A percentile compares a stretch with the other conserved stretches of the same genome.
Evolutionary conservation across 2,329 filamentous ascomycete genomes (phyloP).

Genomic region (Chaetomiaceae sp.): DNA sequence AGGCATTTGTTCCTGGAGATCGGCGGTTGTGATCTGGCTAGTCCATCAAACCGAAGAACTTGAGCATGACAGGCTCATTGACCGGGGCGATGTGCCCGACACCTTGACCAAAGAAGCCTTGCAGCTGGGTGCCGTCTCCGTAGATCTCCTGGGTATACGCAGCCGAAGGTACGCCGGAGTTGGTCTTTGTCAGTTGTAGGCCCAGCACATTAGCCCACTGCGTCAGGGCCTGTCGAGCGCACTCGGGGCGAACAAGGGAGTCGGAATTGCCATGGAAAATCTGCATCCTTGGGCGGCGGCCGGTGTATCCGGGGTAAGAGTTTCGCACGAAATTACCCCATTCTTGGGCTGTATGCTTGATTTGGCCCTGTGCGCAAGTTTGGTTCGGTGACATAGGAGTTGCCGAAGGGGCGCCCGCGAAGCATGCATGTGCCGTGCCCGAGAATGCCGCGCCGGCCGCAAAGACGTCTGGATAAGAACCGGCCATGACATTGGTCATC

Average conservation of each 20-base stretch:
- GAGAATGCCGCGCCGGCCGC: conserved; percentile 31
- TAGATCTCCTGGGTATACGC: conserved; percentile 32
- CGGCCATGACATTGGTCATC: conserved; percentile 36
- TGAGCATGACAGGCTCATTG: conserved; percentile 28
- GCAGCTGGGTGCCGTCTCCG: conserved; percentile 32
- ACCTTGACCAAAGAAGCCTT: conserved; percentile 31
- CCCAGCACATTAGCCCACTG: conserved; percentile 32
- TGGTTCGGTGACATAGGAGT: conserved; percentile 28
- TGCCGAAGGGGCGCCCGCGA: conserved; percentile 19
- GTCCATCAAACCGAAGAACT: conserved; percentile 27
- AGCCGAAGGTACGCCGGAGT: conserved; percentile 27
- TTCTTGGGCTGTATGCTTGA: conserved; percentile 24
- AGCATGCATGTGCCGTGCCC: conserved; percentile 30
- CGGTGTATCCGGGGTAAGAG: conserved; percentile 30
- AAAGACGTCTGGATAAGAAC: conserved; percentile 33
- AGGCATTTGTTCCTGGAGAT: no score
- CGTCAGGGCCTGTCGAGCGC: conserved; percentile 29
- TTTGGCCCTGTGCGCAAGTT: conserved; percentile 28
- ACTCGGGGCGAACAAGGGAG: conserved; percentile 27
- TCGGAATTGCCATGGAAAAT: conserved; percentile 31
- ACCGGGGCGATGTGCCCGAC: conserved; percentile 30
- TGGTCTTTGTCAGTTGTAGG: conserved; percentile 23
- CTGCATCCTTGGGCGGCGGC: conserved; percentile 30
- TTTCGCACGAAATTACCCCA: conserved; percentile 29
- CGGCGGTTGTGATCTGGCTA: no score